Base-by-base conservation (phyloP, 768 basidiomycete species). In the Boletus patriciae region DNA sequence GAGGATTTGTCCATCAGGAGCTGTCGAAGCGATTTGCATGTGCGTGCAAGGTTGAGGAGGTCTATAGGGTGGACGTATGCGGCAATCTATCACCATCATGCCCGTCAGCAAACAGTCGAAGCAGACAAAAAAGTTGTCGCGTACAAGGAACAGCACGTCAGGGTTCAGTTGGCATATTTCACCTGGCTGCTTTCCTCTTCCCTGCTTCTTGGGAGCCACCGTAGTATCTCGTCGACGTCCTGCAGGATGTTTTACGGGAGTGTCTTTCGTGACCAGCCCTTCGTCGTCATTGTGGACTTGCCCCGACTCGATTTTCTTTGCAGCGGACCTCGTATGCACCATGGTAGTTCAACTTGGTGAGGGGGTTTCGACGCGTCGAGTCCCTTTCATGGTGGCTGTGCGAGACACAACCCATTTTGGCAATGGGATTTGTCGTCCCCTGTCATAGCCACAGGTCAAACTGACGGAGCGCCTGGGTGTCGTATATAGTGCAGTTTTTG, bases 401-500 rank as follows among this genome's bases (percentile, higher is more conserved):
- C n/a, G n/a, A n/a, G n/a, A 27, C 27, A 27, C 27, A 29, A 29
- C 27, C 6, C 33, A 76, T 52, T 25, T 25, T 25, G 25, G n/a
- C n/a, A n/a, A n/a, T n/a, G n/a, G 25, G 25, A 25, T 25, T 25
- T 25, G 25, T 25, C 25, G 3, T 25, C 25, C 25, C 25, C 25
- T 25, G 55, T 92, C 3, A 61, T 73, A 1, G 81, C 91, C 8
- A 83, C 82, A 81, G 87, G 90, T 90, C 71, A 64, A 66, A 36
- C 49, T 16, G 27, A n/a, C n/a, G n/a, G n/a, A n/a, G n/a, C n/a
- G n/a, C n/a, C n/a, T n/a, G n/a, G n/a, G n/a, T n/a, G n/a, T n/a
- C n/a, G n/a, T n/a, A n/a, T n/a, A n/a, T n/a, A n/a, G n/a, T n/a
- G 90, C 88, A 3, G 84, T 98, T 2, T 88, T 98, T 62, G 96